A percentile compares a stretch with the other conserved stretches of the same genome.
These are phyloP conservation scores for Themeda triandra DNA, from an alignment of 176 grass and related monocot species.

Conservation along the genomic window DNA sequence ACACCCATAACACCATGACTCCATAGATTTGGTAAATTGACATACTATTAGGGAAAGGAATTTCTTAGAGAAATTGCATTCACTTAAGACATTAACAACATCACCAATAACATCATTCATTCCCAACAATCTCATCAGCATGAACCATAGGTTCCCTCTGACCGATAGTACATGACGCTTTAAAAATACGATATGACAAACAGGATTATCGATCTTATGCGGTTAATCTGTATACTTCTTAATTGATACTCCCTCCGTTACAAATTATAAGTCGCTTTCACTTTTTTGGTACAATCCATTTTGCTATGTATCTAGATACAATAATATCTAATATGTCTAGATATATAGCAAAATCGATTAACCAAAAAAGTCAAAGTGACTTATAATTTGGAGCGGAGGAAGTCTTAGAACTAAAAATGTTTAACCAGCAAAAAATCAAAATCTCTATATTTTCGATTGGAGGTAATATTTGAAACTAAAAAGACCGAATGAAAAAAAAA, in stretches of 20 bases:
- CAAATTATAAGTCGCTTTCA: no score
- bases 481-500: background rate
- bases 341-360: no score
- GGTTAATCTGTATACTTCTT: background rate
- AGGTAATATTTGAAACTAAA: background rate
- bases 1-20: background rate
- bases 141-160: background rate
- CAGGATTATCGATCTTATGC: background rate
- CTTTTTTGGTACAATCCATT: no score
- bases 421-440: background rate
- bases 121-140: background rate
- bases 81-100: constrained; percentile 4
- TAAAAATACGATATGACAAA: background rate
- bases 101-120: background rate
- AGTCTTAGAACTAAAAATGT: background rate
- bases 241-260: no score
- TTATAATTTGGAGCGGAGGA: no score
- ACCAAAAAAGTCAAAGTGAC: no score
- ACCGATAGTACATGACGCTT: background rate
- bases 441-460: background rate
- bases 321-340: no score
- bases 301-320: no score
- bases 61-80: background rate
- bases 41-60: background rate
- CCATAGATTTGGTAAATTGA: background rate